Evolutionary conservation across 345 rosid species (phyloP).

Genomic region (Eucalyptus cladocalyx): DNA sequence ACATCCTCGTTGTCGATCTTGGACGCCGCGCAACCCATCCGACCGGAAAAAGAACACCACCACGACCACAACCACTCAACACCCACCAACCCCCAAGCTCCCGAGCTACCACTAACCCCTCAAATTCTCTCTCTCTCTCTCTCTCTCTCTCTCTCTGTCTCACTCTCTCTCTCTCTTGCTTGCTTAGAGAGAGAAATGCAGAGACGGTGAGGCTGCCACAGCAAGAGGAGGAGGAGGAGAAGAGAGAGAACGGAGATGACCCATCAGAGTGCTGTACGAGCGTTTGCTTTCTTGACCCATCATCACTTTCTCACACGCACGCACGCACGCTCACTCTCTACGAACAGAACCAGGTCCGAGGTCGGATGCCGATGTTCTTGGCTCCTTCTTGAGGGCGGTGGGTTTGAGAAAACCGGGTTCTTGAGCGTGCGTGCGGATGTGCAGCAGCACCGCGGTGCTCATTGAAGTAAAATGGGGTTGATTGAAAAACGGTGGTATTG

Average conservation of each 20-base stretch:
- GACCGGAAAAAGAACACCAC: not conserved
- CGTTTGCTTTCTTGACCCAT: not conserved
- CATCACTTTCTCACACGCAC: not conserved
- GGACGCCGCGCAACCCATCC: slow-evolving; percentile 90
- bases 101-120: not conserved
- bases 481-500: not conserved
- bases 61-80: not conserved
- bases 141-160: not conserved
- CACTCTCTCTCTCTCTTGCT: not conserved
- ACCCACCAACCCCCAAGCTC: not conserved
- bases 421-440: not conserved
- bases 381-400: not conserved
- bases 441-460: not conserved
- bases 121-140: not conserved
- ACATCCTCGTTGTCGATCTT: slow-evolving; percentile 93
- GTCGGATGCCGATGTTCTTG: not conserved
- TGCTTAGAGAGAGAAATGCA: not conserved
- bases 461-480: not conserved
- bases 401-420: not conserved
- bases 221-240: not conserved
- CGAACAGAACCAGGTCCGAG: not conserved
- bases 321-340: not conserved
- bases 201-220: not conserved
- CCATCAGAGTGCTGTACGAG: not conserved
- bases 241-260: not conserved